Evolutionary conservation across 2,329 filamentous ascomycete species (phyloP), one percentile per base, ranked within the genome.

Genomic region (Beauveria varroae): DNA sequence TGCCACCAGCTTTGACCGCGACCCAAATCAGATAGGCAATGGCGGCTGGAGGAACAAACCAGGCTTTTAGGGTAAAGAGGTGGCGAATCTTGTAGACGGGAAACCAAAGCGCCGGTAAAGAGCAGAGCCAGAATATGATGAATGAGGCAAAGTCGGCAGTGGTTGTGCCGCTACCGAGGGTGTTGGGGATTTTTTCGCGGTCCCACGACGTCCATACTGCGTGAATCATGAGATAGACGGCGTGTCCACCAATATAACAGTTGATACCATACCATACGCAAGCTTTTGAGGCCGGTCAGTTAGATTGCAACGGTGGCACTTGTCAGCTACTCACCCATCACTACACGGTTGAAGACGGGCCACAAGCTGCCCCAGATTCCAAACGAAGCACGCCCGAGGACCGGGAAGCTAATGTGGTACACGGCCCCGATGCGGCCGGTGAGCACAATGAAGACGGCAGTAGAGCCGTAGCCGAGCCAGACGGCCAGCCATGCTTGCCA

Each of bases 231-330:
- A 96, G 76, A 64, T 91, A 91, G 6, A 96, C 87, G 67, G 91
- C 96, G 62, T 88, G 79, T 30, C 89, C 89, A 67, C 92, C 92
- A 64, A 96, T 96, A 77, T 91, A 96, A 6, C 84, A 76, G 71
- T 95, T 91, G 28, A 96, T 90, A 55, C 90, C 90, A 65, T 93
- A 93, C 91, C 91, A 96, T 63, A 96, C 85, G 66, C 90, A 92
- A 2, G 90, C 88, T 80, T 28, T 1, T 1, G 4, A 14, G 1
- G 16, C 14, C 8, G 37, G 43, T 70, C 60, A 71, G 65, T 28
- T 30, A 47, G n/a, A 30, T 30, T 8, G 12, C 18, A 24, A 10
- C 34, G 20, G 34, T 37, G 34, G 34, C 14, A 5, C 34, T 37
- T 6, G 14, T 14, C 14, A 12, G 44, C 30, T 43, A 68, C 76